Base-by-base conservation (phyloP, 139 green algal species). In the Picochlorum sp. region DNA sequence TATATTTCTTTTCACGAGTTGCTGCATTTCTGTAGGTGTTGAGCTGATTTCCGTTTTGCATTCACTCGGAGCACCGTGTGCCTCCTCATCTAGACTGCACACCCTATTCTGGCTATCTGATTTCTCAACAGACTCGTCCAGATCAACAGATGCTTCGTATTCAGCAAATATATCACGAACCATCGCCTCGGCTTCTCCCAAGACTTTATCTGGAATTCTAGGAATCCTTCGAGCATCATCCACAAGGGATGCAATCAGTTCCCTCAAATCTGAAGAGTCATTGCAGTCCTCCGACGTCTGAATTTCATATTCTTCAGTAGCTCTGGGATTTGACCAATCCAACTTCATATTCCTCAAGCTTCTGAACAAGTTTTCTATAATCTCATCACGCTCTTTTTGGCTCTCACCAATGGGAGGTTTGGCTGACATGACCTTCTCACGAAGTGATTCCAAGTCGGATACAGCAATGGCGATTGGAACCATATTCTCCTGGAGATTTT, bases 351-450 rank as follows among this genome's bases (percentile, higher is more conserved):
- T 51, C 2, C 51, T 46, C 23, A 76, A 50, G 41, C 51, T 56
- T 28, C 62, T 21, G 49, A 76, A 70, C 62, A 76, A 49, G 2
- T n/a, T 16, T 13, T 52, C 28, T 20, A 76, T 56, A n/a, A 64
- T 21, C 1, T 13, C 4, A 49, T 76, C 69, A 3, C 63, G 52
- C 2, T 44, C 18, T 2, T 9, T 8, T 20, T 66, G 63, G 4
- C 63, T 64, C 8, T 71, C 69, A 21, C 10, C 56, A 4, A 67
- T 21, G 23, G 63, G 44, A 24, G 69, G 63, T 63, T 38, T 16
- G 2, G 34, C 38, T 5, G 32, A 8, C 28, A 41, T 28, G 26
- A 75, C 57, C 49, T 50, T 54, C 7, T 62, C 63, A 0, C n/a
- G 2, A 20, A 76, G 45, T 11, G 56, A 30, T 11, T 47, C 16